A percentile compares a stretch with the other conserved stretches of the same genome.
Conservation (phyloP, 2,329 filamentous ascomycete species). For the Pseudohalonectria lignicola region DNA sequence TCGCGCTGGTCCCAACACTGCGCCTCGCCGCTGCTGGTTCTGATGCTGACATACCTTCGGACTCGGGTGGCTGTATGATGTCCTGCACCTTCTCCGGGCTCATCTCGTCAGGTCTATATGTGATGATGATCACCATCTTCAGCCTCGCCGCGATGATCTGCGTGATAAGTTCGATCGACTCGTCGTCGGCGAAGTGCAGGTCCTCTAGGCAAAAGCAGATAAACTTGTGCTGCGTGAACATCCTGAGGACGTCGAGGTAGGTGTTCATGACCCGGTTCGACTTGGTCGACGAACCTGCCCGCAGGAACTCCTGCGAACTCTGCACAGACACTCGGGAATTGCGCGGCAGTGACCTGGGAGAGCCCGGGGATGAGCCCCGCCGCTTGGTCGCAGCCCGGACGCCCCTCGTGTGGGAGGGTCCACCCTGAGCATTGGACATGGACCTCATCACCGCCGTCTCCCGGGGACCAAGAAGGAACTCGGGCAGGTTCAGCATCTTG, state of each 20-base stretch:
- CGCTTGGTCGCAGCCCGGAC: conserved; percentile 10
- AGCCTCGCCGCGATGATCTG: conserved; percentile 71
- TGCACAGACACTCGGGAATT: conserved; percentile 30
- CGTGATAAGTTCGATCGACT: conserved; percentile 73
- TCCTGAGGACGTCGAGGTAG: conserved; percentile 73
- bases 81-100: conserved; percentile 40
- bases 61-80: conserved; percentile 42
- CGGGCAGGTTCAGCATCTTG: conserved; percentile 49
- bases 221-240: conserved; percentile 74
- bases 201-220: conserved; percentile 87
- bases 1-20: too few species aligned
- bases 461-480: conserved; percentile 53
- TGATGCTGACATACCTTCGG: too few species aligned
- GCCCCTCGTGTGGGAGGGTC: conserved; percentile 14
- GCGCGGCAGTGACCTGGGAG: conserved; percentile 16
- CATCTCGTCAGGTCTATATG: conserved; percentile 59
- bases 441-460: conserved; percentile 23
- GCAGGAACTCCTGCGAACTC: conserved; percentile 48
- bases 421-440: conserved; percentile 21
- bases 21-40: too few species aligned
- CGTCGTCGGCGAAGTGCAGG: conserved; percentile 79
- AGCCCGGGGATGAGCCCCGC: conserved; percentile 22
- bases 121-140: conserved; percentile 73
- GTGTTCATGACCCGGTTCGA: conserved; percentile 74
- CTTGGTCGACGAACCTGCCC: conserved; percentile 46